phyloP scores from a whole-genome alignment of 2,329 filamentous ascomycete species.

The Periconia macrospinosa region DNA sequence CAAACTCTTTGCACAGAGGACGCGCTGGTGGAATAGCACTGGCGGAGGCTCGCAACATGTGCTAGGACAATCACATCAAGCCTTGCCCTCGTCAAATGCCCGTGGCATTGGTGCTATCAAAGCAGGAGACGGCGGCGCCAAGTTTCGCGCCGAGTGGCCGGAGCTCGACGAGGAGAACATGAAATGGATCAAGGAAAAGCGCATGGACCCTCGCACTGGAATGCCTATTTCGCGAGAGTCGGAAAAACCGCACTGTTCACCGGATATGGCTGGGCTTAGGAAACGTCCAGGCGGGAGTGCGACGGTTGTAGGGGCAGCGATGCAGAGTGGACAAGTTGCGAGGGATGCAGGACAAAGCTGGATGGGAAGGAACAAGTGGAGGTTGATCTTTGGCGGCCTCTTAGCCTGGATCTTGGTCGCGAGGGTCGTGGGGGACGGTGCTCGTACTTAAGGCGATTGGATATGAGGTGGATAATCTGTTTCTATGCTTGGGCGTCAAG shows the following conservation, averaged over 20 bases:
- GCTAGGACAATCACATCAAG: conserved; percentile 23
- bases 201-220: conserved; percentile 77
- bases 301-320: conserved; percentile 61
- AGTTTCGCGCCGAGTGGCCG: conserved; percentile 87
- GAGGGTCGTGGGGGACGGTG: conserved; percentile 65
- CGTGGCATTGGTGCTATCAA: conserved; percentile 75
- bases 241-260: conserved; percentile 59
- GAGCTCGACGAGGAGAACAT: conserved; percentile 88
- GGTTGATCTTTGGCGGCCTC: conserved; percentile 69
- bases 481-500: conserved; percentile 3
- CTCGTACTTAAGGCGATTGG: conserved; percentile 8
- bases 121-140: conserved; percentile 86
- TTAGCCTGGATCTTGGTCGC: conserved; percentile 84
- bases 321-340: conserved; percentile 76
- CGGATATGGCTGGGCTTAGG: conserved; percentile 64
- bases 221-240: conserved; percentile 59
- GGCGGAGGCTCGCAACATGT: conserved; percentile 73
- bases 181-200: conserved; percentile 84
- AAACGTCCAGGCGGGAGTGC: conserved; percentile 63
- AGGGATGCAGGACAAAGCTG: conserved; percentile 75
- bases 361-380: conserved; percentile 77
- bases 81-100: conserved; percentile 38
- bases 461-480: conserved; percentile 5
- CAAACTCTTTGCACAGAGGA: conserved; percentile 73
- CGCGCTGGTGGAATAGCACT: conserved; percentile 96